Evolutionary conservation across 805 yeast genomes (phyloP), one percentile per base, ranked within the genome.

Genomic region (Wickerhamia fluorescens): DNA sequence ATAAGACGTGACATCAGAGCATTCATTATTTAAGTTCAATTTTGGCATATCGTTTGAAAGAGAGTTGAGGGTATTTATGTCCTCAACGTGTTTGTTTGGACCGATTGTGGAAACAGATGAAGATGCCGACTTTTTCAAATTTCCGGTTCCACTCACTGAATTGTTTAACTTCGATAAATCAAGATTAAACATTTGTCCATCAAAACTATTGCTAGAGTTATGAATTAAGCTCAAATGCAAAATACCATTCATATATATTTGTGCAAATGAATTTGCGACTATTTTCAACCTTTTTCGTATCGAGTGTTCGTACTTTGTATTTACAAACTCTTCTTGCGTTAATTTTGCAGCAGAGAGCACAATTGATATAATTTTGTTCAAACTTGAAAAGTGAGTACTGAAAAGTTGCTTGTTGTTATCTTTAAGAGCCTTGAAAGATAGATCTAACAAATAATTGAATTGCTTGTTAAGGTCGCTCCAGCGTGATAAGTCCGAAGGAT

Each of bases 241-340:
- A 27, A 70, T 62, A 6, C 84, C 81, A 44, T 76, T 76, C 33
- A 79, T 71, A 34, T 76, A 74, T 33, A 82, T 66, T 34, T 75
- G 80, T 3, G 84, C 70, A 33, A 75, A 65, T 1, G 78, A 60
- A 6, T 66, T 54, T 0, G 76, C 68, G 10, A 79, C 57, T 35
- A 68, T 65, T 41, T 66, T 73, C 39, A 80, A 49, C 21, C 72
- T 53, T 30, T 61, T 59, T 32, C 71, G 63, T 8, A 78, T 64
- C 7, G 68, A 53, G 14, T 50, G 53, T 29, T 72, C 71, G 33
- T 64, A 60, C 19, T 66, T 65, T 9, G 73, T 66, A 14, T 56
- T 59, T 7, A 53, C 50, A 24, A 75, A 59, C 35, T 75, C 78
- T 18, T 64, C 62, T 31, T 66, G 71, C 10, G 72, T 59, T 18